Base-by-base conservation (phyloP, 1,284 basidiomycete genomes). In the Neolentinus lepideus region DNA sequence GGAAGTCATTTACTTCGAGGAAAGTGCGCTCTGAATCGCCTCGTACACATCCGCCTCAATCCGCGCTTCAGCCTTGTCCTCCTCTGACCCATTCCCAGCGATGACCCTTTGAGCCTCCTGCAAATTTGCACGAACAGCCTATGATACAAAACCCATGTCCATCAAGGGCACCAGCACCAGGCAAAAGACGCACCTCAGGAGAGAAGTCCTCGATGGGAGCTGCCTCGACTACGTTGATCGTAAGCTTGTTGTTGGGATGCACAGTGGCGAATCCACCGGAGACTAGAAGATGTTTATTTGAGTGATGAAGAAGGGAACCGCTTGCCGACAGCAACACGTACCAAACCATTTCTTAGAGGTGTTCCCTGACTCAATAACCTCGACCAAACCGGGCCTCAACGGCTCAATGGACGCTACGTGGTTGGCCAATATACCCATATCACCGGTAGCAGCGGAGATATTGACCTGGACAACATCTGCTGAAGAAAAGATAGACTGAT, bases 231-330 rank as follows among this genome's bases (percentile, higher is more conserved):
- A 90, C 94, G 75, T 99, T 99, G 71, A 99, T 90, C 47, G 96
- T 98, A 58, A 99, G 79, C 64, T 83, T 87, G 83, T 98, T 99
- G 79, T 95, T 94, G 53, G 94, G 92, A 75, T 99, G 97, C 53
- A 99, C 92, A 58, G 91, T 98, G 56, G 97, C 96, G 70, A 99
- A 98, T 58, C 97, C 97, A 61, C 92, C 90, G 57, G 96, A 98
- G 55, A 94, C 97, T 98, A 63, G 21, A 29, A 22, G 9, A 35
- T 11, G 14, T 19, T 9, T 12, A 61, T 59, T 54, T 11, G 29
- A 31, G 27, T 11, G 43, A 21, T 12, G n/a, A n/a, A 51, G 26
- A 26, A 46, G 29, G 26, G 35, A 25, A 11, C 43, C n/a, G 24
- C n/a, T 6, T 3, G 29, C 56, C 45, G 2, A 43, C 52, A 29